A percentile compares a stretch with the other conserved stretches of the same genome.
These are phyloP conservation scores for Nannochloropsis gaditana DNA, from an alignment of 108 stramenopile genomes.

Conservation along the genomic window DNA sequence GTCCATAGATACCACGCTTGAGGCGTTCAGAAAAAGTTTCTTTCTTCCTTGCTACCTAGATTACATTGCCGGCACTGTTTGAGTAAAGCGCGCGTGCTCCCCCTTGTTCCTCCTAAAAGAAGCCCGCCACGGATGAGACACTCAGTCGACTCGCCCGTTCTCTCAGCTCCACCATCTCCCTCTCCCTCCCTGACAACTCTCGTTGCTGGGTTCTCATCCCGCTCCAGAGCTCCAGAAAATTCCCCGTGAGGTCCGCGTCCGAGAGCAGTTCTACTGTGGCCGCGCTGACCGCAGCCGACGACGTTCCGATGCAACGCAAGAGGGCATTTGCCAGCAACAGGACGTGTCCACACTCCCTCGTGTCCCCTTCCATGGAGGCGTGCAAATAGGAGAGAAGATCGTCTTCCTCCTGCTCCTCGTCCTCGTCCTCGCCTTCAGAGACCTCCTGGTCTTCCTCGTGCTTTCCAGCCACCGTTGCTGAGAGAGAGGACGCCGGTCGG, in stretches of 20 bases:
- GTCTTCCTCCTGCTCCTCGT: neutral
- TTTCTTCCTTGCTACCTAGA: neutral
- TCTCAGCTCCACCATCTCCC: constrained; percentile 1
- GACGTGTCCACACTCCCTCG: neutral
- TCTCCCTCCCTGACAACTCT: neutral
- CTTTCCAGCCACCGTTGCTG: neutral
- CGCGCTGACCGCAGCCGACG: neutral
- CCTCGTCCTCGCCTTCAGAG: neutral
- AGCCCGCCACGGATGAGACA: neutral
- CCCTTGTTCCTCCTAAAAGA: neutral
- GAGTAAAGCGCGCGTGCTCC: neutral
- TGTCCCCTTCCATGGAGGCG: neutral
- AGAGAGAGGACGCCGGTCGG: neutral
- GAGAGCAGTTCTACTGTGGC: neutral
- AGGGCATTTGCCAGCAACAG: neutral
- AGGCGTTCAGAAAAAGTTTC: no score
- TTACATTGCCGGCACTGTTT: neutral
- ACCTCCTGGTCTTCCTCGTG: constrained; percentile 1
- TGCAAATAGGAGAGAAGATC: neutral
- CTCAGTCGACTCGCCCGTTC: constrained; percentile 8
- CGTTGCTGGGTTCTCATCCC: neutral
- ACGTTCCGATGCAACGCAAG: neutral
- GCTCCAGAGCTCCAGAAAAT: neutral
- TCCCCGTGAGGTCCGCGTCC: neutral
- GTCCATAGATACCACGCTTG: no score